A percentile compares a stretch with the other conserved stretches of the same genome.
phyloP scores from a whole-genome alignment of 441 rosid species.

The Macaranga tanarius region DNA sequence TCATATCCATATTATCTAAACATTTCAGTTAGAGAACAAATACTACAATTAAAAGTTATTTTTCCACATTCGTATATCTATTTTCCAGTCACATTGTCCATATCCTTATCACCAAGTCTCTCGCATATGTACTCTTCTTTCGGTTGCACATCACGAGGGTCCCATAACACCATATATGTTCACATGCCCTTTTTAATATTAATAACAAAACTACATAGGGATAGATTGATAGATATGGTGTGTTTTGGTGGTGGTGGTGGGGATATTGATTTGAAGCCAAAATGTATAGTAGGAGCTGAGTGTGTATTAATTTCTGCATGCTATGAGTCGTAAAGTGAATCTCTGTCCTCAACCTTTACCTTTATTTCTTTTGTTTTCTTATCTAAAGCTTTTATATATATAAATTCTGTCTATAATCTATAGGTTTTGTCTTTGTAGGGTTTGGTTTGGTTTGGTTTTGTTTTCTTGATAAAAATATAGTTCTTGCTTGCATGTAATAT shows the following conservation, averaged over 20 bases:
- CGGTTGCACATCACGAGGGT: conserved; percentile 35
- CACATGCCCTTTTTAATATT: not conserved
- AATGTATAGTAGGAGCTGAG: not conserved
- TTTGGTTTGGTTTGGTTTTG: conserved; percentile 23
- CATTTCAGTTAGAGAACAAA: no score
- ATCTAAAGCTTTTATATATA: not conserved
- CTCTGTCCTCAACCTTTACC: conserved; percentile 25
- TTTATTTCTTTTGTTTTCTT: not conserved
- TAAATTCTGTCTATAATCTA: not conserved
- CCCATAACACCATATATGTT: conserved; percentile 17
- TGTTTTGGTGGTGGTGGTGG: not conserved
- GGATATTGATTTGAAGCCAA: conserved; percentile 1
- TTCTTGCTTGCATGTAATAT: conserved; percentile 6
- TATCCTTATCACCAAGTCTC: no score
- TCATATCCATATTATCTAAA: no score
- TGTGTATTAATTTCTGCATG: conserved; percentile 12
- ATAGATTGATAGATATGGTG: not conserved
- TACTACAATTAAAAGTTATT: no score
- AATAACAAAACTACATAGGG: not conserved
- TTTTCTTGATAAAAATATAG: not conserved
- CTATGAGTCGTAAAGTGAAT: conserved; percentile 20
- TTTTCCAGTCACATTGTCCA: no score
- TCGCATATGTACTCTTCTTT: conserved; percentile 13
- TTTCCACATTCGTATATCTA: no score
- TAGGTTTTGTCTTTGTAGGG: conserved; percentile 32